Conservation (phyloP, 2,329 filamentous ascomycete species). For the Byssothecium circinans region DNA sequence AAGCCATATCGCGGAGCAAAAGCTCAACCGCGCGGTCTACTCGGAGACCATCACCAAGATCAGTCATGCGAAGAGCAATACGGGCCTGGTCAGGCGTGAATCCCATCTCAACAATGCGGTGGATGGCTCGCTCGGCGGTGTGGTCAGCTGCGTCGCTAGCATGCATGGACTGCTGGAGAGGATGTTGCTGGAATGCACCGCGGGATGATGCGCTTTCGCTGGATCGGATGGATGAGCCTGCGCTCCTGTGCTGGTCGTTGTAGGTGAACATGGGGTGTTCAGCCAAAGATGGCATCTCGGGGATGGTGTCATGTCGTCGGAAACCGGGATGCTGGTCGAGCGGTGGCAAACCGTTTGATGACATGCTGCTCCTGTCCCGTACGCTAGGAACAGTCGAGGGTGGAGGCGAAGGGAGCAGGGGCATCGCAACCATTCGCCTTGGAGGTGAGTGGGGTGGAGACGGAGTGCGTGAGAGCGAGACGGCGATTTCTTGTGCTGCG, state of each 20-base stretch:
- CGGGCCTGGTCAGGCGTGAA: conserved; percentile 59
- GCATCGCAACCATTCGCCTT: conserved; percentile 29
- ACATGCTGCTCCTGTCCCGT: conserved; percentile 26
- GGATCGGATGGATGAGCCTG: conserved; percentile 3
- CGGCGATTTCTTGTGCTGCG: conserved; percentile 21
- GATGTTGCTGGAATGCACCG: conserved; percentile 34
- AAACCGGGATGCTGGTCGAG: conserved; percentile 27
- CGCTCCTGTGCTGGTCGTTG: conserved; percentile 1
- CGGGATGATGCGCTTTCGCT: conserved; percentile 13
- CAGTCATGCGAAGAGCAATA: conserved; percentile 60
- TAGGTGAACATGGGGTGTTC: not conserved
- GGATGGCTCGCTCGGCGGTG: conserved; percentile 60
- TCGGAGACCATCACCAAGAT: conserved; percentile 61
- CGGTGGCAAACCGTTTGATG: conserved; percentile 29
- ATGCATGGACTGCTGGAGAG: conserved; percentile 32
- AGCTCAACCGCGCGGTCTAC: conserved; percentile 60
- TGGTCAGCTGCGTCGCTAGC: conserved; percentile 48
- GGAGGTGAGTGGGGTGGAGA: conserved; percentile 23
- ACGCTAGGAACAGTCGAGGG: conserved; percentile 29
- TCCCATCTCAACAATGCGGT: conserved; percentile 61
- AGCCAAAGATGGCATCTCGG: not conserved
- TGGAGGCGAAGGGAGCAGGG: conserved; percentile 35
- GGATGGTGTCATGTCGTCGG: conserved; percentile 5
- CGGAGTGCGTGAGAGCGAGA: conserved; percentile 16
- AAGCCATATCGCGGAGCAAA: conserved; percentile 43